These are phyloP conservation scores for Centella asiatica DNA, from an alignment of 129 eudicot species.

Conservation along the genomic window DNA sequence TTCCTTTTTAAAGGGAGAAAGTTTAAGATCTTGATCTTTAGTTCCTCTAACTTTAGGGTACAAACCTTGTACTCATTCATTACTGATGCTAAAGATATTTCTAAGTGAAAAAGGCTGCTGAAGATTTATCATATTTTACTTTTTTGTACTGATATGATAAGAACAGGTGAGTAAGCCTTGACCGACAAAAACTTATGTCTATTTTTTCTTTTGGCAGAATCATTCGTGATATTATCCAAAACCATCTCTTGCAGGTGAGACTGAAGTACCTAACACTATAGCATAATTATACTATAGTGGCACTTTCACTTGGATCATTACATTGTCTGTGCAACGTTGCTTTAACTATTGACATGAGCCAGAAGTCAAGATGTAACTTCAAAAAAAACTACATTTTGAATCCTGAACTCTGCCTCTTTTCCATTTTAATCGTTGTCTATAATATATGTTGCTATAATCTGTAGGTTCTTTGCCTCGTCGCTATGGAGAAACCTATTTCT, in stretches of 20 bases:
- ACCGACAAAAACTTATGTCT: neutral
- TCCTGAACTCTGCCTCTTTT: neutral
- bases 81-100: neutral
- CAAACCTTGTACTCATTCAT: neutral
- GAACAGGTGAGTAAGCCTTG: neutral
- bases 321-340: neutral
- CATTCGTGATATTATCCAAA: slow-evolving; percentile 96
- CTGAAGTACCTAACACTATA: neutral
- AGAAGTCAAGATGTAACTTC: neutral
- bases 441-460: slow-evolving; percentile 1
- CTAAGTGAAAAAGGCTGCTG: neutral
- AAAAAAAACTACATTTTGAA: neutral
- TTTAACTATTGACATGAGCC: neutral
- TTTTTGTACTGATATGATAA: neutral
- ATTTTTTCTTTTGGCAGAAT: slow-evolving; percentile 51
- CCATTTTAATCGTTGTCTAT: neutral
- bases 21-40: neutral
- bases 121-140: neutral
- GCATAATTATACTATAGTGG: neutral
- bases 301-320: neutral
- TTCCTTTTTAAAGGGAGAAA: neutral
- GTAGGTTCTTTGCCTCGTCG: slow-evolving; percentile 88
- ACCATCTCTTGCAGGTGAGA: slow-evolving; percentile 89
- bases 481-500: slow-evolving; percentile 97
- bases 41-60: neutral